Percentiles rank a stretch among this genome's conserved stretches.
phyloP scores from a whole-genome alignment of 768 basidiomycete genomes.

The Chalciporus pseudorubinellus region DNA sequence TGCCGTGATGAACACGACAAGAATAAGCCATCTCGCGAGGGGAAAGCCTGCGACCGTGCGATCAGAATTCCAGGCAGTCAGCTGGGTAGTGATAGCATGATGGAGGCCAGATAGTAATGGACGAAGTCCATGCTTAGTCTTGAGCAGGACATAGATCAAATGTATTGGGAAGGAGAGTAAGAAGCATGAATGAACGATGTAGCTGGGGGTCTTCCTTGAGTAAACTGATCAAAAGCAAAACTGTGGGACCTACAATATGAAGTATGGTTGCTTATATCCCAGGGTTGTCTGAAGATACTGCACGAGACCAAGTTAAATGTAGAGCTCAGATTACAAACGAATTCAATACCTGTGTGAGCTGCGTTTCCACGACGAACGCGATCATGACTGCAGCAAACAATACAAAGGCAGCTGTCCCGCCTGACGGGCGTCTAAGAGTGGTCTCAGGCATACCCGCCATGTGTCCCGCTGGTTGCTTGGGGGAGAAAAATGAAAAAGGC shows the following conservation, averaged over 20 bases:
- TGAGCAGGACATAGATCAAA: constrained; percentile 58
- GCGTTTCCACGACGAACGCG: constrained; percentile 75
- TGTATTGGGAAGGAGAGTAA: constrained; percentile 80
- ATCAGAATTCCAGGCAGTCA: constrained; percentile 9
- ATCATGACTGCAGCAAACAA: constrained; percentile 61
- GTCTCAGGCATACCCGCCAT: constrained; percentile 4
- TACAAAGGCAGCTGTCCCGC: constrained; percentile 46
- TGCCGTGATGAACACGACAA: constrained; percentile 23
- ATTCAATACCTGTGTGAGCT: constrained; percentile 63
- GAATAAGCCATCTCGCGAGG: constrained; percentile 34
- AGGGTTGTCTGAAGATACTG: constrained; percentile 80
- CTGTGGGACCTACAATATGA: constrained; percentile 67
- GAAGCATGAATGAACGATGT: constrained; percentile 83
- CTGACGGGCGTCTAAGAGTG: constrained; percentile 32
- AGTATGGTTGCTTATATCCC: constrained; percentile 83
- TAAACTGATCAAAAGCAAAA: neutral
- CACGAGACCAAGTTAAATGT: constrained; percentile 4
- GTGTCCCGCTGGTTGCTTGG: neutral
- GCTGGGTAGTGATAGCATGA: constrained; percentile 41
- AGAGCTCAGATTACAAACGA: neutral
- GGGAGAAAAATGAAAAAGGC: neutral
- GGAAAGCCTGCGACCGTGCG: constrained; percentile 22
- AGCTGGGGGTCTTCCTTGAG: constrained; percentile 46
- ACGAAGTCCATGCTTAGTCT: constrained; percentile 45
- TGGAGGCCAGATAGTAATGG: constrained; percentile 52